Conservation (phyloP, 805 yeast genomes). For the Wickerhamiella occidentalis region DNA sequence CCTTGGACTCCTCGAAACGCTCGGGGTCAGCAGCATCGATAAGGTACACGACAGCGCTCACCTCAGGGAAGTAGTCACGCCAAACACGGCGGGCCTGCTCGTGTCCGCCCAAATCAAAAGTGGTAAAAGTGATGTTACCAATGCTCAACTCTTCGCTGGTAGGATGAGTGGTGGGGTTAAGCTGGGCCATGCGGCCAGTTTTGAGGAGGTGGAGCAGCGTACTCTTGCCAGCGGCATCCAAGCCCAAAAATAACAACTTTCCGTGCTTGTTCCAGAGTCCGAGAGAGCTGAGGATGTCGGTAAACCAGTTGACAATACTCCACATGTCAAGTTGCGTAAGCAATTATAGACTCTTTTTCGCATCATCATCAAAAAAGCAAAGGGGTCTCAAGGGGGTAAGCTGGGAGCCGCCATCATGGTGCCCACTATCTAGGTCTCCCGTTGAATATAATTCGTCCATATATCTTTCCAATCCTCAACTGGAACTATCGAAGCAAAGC, state of each 20-base stretch:
- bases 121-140: conserved; percentile 92
- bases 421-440: neutral
- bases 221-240: conserved; percentile 97
- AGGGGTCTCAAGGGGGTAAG: neutral
- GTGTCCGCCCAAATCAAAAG: conserved; percentile 98
- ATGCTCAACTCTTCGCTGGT: conserved; percentile 94
- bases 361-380: neutral
- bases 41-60: conserved; percentile 88
- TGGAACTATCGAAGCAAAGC: neutral
- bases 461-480: conserved; percentile 3
- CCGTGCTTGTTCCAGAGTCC: conserved; percentile 93
- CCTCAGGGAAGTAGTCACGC: conserved; percentile 99
- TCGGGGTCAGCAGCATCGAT: conserved; percentile 97
- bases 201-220: conserved; percentile 73
- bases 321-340: conserved; percentile 5
- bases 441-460: neutral
- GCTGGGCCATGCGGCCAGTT: conserved; percentile 94
- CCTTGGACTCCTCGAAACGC: conserved; percentile 88
- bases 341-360: neutral
- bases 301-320: conserved; percentile 33
- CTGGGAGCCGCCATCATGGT: too few relatives aligned
- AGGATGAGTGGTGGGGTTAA: conserved; percentile 97
- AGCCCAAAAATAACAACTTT: conserved; percentile 86
- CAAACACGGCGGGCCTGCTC: conserved; percentile 97
- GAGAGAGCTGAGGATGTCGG: conserved; percentile 63